phyloP scores from a whole-genome alignment of 2,329 filamentous ascomycete genomes.

The Fusarium floridanum region DNA sequence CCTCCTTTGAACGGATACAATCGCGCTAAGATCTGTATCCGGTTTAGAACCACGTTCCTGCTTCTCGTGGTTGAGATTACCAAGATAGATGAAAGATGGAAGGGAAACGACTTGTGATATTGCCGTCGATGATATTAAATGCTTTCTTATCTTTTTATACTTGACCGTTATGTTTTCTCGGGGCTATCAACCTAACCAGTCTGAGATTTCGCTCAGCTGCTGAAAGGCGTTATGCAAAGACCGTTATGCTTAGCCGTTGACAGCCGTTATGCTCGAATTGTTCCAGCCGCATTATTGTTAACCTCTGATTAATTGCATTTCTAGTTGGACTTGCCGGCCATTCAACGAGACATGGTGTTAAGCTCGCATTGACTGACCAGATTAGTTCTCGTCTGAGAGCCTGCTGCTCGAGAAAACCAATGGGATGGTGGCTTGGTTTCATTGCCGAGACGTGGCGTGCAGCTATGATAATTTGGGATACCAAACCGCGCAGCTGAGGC shows the following conservation, averaged over 20 bases:
- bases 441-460: neutral
- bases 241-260: neutral
- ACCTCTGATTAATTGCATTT: neutral
- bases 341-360: neutral
- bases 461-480: neutral
- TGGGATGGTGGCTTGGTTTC: neutral
- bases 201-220: no score
- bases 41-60: neutral
- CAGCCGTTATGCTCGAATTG: no score
- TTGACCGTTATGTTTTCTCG: neutral
- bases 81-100: no score
- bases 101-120: no score
- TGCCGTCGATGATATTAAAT: rapidly evolving
- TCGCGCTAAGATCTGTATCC: neutral
- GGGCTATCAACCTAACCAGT: neutral
- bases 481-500: neutral
- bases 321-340: neutral
- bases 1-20: neutral
- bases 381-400: neutral
- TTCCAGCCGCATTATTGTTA: rapidly evolving
- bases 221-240: neutral
- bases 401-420: neutral
- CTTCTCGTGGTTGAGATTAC: no score
- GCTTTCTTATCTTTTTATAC: rapidly evolving
- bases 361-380: no score